These are phyloP conservation scores for Ambrosia trifida DNA, from an alignment of 129 eudicot genomes.

Conservation along the genomic window DNA sequence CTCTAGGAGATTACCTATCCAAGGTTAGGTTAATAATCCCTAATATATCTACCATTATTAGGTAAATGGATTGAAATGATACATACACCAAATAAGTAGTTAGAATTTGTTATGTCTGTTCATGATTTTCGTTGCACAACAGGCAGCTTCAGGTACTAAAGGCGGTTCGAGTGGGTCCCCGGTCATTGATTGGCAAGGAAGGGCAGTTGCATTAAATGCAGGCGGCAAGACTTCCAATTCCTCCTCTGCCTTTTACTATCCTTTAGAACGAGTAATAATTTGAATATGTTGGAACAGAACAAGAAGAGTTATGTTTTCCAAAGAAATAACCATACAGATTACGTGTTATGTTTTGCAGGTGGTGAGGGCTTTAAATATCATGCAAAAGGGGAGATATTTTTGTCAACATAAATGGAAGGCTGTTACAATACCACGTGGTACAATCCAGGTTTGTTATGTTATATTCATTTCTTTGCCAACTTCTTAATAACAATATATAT, in stretches of 20 bases:
- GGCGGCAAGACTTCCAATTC: slow-evolving; percentile 79
- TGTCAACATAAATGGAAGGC: slow-evolving; percentile 70
- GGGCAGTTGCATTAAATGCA: slow-evolving; percentile 97
- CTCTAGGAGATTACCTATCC: neutral
- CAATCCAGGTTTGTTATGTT: slow-evolving; percentile 96
- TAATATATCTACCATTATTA: no score
- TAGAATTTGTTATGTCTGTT: neutral
- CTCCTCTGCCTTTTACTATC: slow-evolving; percentile 95
- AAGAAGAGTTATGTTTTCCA: neutral
- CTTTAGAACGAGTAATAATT: slow-evolving; percentile 69
- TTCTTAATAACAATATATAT: neutral
- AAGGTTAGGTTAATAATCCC: neutral
- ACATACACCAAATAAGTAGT: neutral
- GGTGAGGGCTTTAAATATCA: slow-evolving; percentile 76
- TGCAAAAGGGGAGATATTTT: slow-evolving; percentile 74
- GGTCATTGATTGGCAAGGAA: slow-evolving; percentile 88
- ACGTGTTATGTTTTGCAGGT: slow-evolving; percentile 52
- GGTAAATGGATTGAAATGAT: neutral
- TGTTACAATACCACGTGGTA: slow-evolving; percentile 90
- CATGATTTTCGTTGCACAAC: neutral
- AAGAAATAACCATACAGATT: neutral
- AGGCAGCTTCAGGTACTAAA: slow-evolving; percentile 27
- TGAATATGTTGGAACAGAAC: neutral
- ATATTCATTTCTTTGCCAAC: slow-evolving; percentile 1
- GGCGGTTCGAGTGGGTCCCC: slow-evolving; percentile 99